Base-by-base conservation (phyloP, 1,284 basidiomycete genomes). In the Coniferiporia sulphurascens region DNA sequence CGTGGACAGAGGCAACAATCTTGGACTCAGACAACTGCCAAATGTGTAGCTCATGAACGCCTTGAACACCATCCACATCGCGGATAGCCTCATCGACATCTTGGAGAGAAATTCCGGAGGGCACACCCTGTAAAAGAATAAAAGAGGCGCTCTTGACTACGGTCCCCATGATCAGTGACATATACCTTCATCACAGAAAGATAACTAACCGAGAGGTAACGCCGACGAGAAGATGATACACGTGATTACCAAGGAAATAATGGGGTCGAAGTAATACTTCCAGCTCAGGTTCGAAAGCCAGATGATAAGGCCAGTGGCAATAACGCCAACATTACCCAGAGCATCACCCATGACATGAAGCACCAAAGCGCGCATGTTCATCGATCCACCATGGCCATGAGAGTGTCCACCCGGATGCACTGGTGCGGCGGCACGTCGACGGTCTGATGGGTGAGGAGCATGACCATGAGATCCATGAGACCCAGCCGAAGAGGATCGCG, bases 361-460 rank as follows among this genome's bases (percentile, higher is more conserved):
- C 59, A 99, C 81, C 3, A 99, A 82, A 34, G 95, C 97, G 36
- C 80, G 90, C 95, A 99, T 98, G 75, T 98, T 99, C 96, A 99
- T 98, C 4, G 87, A 91, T 17, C 89, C 86, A 55, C 67, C 52
- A 43, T 71, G 66, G 3, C 73, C 78, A 69, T 92, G 89, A 0
- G 77, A 71, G 68, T 91, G 88, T 8, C 76, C 75, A 64, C 81
- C 77, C 65, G 68, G 13, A 34, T 35, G 55, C 21, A 52, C 56
- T n/a, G 15, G 10, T 36, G 15, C 34, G 22, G n/a, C 13, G 4
- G 55, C 35, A 9, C 8, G 8, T 46, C 44, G 44, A 46, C 44
- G 12, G 19, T n/a, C 15, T 12, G 49, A 17, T 27, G 41, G 44
- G 13, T 27, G 36, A 44, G 51, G 49, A 8, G 10, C 32, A 35